Evolutionary conservation across 106 monocot genomes (phyloP).

Genomic region (Acorus calamus): DNA sequence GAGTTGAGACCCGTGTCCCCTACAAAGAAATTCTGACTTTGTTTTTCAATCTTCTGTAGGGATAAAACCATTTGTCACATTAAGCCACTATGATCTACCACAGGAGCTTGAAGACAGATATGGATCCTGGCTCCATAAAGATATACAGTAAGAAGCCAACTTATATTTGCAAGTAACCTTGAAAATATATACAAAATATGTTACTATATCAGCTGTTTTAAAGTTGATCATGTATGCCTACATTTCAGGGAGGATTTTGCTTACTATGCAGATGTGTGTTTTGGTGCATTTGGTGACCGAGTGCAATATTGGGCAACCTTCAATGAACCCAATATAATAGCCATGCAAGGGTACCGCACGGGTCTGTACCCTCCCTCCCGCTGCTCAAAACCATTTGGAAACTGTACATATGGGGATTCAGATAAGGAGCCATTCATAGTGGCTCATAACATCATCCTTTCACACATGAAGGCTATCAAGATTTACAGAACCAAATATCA

Average conservation of each 20-base stretch:
- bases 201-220: no score
- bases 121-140: constrained; percentile 35
- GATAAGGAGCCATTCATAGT: constrained; percentile 27
- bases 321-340: constrained; percentile 40
- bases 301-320: constrained; percentile 58
- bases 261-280: constrained; percentile 42
- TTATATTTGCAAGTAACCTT: no score
- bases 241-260: constrained; percentile 43
- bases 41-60: constrained; percentile 12
- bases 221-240: no score
- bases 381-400: constrained; percentile 30
- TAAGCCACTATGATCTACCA: constrained; percentile 43
- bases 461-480: constrained; percentile 26
- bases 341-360: constrained; percentile 11
- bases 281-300: constrained; percentile 38
- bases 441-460: constrained; percentile 29
- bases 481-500: constrained; percentile 31
- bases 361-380: constrained; percentile 29
- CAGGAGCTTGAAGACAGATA: constrained; percentile 44
- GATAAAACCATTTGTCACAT: constrained; percentile 48
- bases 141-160: constrained; percentile 19
- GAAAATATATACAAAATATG: no score
- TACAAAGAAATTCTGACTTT: background rate
- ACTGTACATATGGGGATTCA: constrained; percentile 20
- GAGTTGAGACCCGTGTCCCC: no score